These are phyloP conservation scores for Termitomyces sp. DNA, from an alignment of 768 basidiomycete genomes.

Conservation along the genomic window DNA sequence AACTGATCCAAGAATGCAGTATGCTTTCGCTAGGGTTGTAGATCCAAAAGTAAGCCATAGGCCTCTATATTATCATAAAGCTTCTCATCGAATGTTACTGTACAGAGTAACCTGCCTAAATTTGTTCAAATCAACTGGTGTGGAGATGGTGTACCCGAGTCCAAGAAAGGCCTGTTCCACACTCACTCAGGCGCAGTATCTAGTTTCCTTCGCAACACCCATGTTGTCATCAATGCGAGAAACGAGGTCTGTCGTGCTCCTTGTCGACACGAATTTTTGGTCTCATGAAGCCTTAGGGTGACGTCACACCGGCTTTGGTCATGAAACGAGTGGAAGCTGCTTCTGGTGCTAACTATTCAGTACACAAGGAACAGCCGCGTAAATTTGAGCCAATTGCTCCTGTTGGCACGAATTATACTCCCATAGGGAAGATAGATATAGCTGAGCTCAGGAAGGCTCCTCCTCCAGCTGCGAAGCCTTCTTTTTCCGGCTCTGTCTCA, in stretches of 20 bases:
- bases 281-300: constrained; percentile 37
- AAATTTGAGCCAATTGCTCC: constrained; percentile 79
- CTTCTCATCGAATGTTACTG: not conserved
- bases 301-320: constrained; percentile 76
- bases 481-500: constrained; percentile 38
- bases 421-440: constrained; percentile 74
- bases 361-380: constrained; percentile 73
- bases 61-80: not conserved
- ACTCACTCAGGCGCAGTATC: constrained; percentile 81
- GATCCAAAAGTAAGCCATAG: constrained; percentile 72
- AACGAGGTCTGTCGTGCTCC: constrained; percentile 61
- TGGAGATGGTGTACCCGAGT: constrained; percentile 92
- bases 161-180: constrained; percentile 90
- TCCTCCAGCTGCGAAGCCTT: constrained; percentile 33
- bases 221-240: constrained; percentile 83
- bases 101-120: constrained; percentile 78
- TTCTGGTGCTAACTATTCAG: constrained; percentile 87
- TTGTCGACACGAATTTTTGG: not conserved
- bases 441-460: constrained; percentile 45
- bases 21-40: constrained; percentile 81
- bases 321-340: constrained; percentile 86
- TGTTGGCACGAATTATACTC: constrained; percentile 73
- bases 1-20: constrained; percentile 69
- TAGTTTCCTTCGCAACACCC: constrained; percentile 76
- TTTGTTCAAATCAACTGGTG: constrained; percentile 98